Percentiles rank a stretch among this genome's conserved stretches.
phyloP scores from a whole-genome alignment of 768 basidiomycete genomes.

The Strobilomyces echinocephalus region DNA sequence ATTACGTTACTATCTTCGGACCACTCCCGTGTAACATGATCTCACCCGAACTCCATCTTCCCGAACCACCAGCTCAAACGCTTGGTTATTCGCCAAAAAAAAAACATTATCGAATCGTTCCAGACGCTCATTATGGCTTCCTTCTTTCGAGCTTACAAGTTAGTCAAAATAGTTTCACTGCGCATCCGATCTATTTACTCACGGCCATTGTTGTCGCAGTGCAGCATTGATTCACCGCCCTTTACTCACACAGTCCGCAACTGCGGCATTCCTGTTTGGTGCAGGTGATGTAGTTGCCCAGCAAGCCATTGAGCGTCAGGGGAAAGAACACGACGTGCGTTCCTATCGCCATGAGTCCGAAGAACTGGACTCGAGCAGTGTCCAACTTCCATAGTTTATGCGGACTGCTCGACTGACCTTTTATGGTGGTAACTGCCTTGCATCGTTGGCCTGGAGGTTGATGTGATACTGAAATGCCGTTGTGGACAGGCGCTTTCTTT shows the following conservation, averaged over 20 bases:
- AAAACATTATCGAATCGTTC: no score
- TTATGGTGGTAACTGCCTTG: constrained; percentile 55
- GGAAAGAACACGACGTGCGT: constrained; percentile 71
- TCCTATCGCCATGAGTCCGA: not conserved
- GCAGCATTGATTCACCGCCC: constrained; percentile 58
- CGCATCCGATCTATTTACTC: not conserved
- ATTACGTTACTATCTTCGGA: no score
- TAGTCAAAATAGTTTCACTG: constrained; percentile 8
- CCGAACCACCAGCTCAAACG: no score
- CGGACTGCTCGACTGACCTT: constrained; percentile 62
- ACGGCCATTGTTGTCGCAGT: constrained; percentile 33
- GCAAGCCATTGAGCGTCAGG: constrained; percentile 72
- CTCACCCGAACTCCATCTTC: no score
- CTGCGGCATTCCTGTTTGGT: constrained; percentile 66
- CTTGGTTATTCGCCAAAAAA: no score
- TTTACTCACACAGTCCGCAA: constrained; percentile 56
- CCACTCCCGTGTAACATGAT: no score
- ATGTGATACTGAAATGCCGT: not conserved
- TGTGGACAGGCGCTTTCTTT: constrained; percentile 55
- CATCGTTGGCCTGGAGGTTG: not conserved
- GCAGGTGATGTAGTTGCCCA: constrained; percentile 81
- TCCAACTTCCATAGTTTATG: constrained; percentile 37
- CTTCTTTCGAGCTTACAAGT: constrained; percentile 43
- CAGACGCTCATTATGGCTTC: constrained; percentile 35
- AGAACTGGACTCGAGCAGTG: not conserved